phyloP scores from a whole-genome alignment of 768 basidiomycete genomes.

The Pulveroboletus sp. region DNA sequence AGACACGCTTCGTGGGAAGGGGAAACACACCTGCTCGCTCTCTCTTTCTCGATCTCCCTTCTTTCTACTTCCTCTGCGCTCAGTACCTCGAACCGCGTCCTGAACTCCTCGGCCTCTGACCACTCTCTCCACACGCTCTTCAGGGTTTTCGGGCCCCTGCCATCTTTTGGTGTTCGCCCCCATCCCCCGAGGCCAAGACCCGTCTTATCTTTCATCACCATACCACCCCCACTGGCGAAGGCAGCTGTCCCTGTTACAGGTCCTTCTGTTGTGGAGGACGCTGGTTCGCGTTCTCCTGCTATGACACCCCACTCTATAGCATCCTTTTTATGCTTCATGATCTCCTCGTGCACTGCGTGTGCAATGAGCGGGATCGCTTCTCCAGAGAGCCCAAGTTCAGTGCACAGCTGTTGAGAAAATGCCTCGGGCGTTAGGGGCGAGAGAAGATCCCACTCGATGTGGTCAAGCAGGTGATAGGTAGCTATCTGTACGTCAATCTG shows the following conservation, averaged over 20 bases:
- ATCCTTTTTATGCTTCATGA: slow-evolving; percentile 93
- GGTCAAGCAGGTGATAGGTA: slow-evolving; percentile 85
- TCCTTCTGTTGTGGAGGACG: slow-evolving; percentile 17
- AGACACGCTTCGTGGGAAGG: neutral
- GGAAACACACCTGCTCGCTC: slow-evolving; percentile 59
- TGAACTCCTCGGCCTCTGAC: slow-evolving; percentile 87
- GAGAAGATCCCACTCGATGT: slow-evolving; percentile 98
- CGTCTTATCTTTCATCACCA: slow-evolving; percentile 76
- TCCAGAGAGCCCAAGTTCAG: slow-evolving; percentile 83
- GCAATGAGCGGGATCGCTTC: slow-evolving; percentile 87
- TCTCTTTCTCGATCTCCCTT: slow-evolving; percentile 82
- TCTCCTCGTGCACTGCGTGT: slow-evolving; percentile 92
- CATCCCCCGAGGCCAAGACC: slow-evolving; percentile 72
- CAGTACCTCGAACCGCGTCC: slow-evolving; percentile 82
- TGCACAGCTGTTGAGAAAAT: slow-evolving; percentile 75
- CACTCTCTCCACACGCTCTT: slow-evolving; percentile 95
- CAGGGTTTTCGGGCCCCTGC: slow-evolving; percentile 74
- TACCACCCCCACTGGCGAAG: slow-evolving; percentile 34
- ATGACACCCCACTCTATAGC: slow-evolving; percentile 93
- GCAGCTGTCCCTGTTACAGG: slow-evolving; percentile 3
- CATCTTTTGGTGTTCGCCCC: slow-evolving; percentile 74
- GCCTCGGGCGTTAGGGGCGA: slow-evolving; percentile 86
- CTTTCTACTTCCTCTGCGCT: slow-evolving; percentile 88
- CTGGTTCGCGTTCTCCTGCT: slow-evolving; percentile 46
- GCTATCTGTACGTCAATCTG: slow-evolving; percentile 99